Base-by-base conservation (phyloP, 2,329 filamentous ascomycete genomes). In the Fusarium sp. region DNA sequence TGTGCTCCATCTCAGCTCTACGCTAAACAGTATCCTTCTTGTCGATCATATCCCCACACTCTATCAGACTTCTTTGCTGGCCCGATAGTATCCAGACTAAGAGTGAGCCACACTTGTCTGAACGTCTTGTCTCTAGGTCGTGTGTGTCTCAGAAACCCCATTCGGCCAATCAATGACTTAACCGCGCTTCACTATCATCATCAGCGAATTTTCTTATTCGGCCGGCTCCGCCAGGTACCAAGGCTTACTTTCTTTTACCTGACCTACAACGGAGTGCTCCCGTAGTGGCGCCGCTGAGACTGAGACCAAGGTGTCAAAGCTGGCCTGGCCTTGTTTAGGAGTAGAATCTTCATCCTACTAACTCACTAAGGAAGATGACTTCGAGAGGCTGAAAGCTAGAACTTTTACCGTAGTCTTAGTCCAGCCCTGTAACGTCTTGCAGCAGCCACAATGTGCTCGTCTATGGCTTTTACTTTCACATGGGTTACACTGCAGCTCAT, bases 221-320 rank as follows among this genome's bases (percentile, higher is more conserved):
- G 71, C 69, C 69, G 69, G 71, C 69, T 74, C 72, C 72, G 69
- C 69, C 55, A 74, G 69, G 46, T 30, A 69, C 49, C 49, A 42
- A 52, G 24, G 32, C 49, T 41, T 52, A 41, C 34, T 32, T 49
- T 49, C 24, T 30, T 37, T 41, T n/a, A 37, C 34, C 34, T 37
- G 34, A 14, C 13, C 25, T 52, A 27, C 41, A 59, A 37, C 67
- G 47, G 54, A 69, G 51, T 37, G 22, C 41, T 47, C 29, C 67
- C 32, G 61, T 53, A 55, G 52, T 61, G 60, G 61, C 68, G 57
- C 56, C 51, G 61, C 44, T 64, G 24, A 25, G 27, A 40, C 18
- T 25, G 20, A 25, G 22, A 40, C 34, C 20, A 24, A 34, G 32
- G 32, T 40, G 48, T 12, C 58, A 53, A 49, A 29, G 40, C 57